These are phyloP conservation scores for Cutaneotrichosporon spelunceum DNA, from an alignment of 1,284 basidiomycete genomes.

Conservation along the genomic window DNA sequence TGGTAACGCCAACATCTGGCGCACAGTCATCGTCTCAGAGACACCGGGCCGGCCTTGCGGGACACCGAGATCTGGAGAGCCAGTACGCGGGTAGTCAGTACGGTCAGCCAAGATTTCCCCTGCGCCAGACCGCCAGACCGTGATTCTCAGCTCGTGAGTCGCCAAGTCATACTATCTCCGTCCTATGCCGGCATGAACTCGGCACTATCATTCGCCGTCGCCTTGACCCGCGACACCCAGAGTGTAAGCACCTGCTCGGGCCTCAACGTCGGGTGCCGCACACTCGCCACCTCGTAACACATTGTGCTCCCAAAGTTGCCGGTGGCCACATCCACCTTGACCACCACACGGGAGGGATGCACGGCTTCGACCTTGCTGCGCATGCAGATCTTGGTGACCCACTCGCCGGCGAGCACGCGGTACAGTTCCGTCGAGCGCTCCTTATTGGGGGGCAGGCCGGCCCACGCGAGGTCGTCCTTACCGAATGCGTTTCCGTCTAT, in stretches of 20 bases:
- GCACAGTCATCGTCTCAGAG: no score
- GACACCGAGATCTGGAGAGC: no score
- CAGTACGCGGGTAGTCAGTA: no score
- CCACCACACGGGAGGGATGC: neutral
- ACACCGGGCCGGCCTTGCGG: no score
- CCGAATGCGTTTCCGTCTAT: neutral
- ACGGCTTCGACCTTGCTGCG: neutral
- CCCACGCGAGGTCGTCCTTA: neutral
- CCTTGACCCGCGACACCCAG: neutral
- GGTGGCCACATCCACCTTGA: neutral
- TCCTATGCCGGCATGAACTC: neutral
- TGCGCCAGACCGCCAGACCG: no score
- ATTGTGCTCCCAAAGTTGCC: neutral
- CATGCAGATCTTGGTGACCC: conserved; percentile 1
- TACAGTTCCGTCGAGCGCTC: neutral
- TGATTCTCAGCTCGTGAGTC: no score
- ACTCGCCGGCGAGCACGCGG: neutral
- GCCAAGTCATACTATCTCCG: neutral
- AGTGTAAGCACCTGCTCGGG: neutral
- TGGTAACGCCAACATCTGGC: no score
- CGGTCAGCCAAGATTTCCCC: no score
- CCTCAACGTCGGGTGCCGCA: neutral
- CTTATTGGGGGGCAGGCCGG: neutral
- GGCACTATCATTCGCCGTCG: neutral
- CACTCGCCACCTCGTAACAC: conserved; percentile 1